Base-by-base conservation (phyloP, 345 rosid genomes). In the Eutrema heterophyllum region DNA sequence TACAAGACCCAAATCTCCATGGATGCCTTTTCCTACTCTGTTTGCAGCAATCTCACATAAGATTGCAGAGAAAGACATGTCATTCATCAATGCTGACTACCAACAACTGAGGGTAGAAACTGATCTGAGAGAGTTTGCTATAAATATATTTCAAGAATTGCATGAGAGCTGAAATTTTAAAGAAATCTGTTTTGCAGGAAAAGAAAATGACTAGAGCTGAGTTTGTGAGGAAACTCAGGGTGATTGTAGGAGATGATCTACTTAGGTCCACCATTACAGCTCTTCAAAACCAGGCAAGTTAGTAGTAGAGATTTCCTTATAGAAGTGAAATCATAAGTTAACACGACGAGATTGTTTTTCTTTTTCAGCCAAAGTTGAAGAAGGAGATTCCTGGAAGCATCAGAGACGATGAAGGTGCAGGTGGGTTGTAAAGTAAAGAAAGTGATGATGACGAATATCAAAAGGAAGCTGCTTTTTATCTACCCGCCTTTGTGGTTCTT, bases 21-120 rank as follows among this genome's bases (percentile, higher is more conserved):
- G 94, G 92, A 88, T 96, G 96, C 97, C 99, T 50, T 90, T 96
- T 55, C 87, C 94, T 9, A 76, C 75, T 82, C 68, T 96, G 78
- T 92, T 96, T 85, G 86, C 92, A 72, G 97, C 94, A n/a, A 89
- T 96, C 50, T 77, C 96, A 5, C 77, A 69, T 50, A 88, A 86
- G 81, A 80, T 96, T 71, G 77, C 91, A 40, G 73, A 60, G 7
- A 55, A 69, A 12, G 85, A 85, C 54, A 96, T 96, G 99, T 86
- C 84, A 0, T 26, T 71, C 14, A 76, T 95, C 62, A 21, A 58
- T 59, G 62, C 71, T 44, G 71, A 84, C 58, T 95, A 91, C 72
- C 83, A 84, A 48, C 64, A 70, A 29, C 87, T 92, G 81, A 83
- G 81, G 94, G 99, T 95, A 52, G 13, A 26, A 24, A 61, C 50